Evolutionary conservation across 352 stramenopile genomes (phyloP), one percentile per base, ranked within the genome.

Genomic region (Thalassiosira exigua): DNA sequence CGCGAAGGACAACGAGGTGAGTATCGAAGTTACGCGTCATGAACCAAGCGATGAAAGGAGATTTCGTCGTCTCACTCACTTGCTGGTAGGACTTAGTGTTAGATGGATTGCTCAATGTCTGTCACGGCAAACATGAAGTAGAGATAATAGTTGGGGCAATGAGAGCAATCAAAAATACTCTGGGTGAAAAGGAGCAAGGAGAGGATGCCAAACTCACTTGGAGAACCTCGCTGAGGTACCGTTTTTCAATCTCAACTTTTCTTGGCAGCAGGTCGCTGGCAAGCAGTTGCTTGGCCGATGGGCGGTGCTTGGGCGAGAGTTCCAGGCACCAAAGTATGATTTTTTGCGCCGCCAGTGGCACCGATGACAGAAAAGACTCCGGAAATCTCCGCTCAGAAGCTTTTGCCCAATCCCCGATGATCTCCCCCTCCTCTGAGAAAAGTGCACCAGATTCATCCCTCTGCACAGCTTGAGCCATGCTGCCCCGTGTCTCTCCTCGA

Each of bases 191-290:
- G n/a, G n/a, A n/a, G n/a, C n/a, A n/a, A n/a, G n/a, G n/a, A n/a
- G n/a, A n/a, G n/a, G n/a, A n/a, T n/a, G n/a, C n/a, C n/a, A n/a
- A n/a, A n/a, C n/a, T n/a, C n/a, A n/a, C n/a, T n/a, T n/a, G n/a
- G 26, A 93, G 70, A 21, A 89, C 88, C 70, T 93, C 88, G 78
- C 87, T 32, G 27, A 90, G 53, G 64, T 93, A 93, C 12, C 52
- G 65, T 41, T 86, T 64, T 50, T 93, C 85, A 22, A 92, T 33
- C 57, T 93, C 88, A 30, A 92, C 85, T 60, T 90, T 90, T 67
- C 81, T 58, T 41, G 88, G 88, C 4, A 93, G 56, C 2, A 93
- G 68, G 42, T 86, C 78, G 48, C 74, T 90, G 51, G 52, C 52
- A 4, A 90, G 50, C 2, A 92, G 32, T 51, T 86, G 46, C 36